Base-by-base conservation (phyloP, 2,329 filamentous ascomycete species). In the Lasiodiplodia sp. region DNA sequence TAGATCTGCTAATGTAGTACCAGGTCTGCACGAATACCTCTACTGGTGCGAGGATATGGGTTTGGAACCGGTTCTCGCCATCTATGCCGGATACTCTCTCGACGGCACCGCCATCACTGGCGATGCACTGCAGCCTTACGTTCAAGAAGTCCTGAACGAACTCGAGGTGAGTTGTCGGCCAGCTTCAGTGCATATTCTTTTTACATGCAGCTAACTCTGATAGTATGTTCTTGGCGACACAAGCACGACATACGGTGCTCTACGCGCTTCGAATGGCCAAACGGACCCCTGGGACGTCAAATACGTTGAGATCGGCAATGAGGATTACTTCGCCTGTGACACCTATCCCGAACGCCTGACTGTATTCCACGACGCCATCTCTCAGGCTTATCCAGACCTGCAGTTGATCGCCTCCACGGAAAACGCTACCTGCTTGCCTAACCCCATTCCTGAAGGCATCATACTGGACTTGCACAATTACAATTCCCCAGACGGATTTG, bases 261-360 rank as follows among this genome's bases (percentile, higher is more conserved):
- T 84, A 7, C 87, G 89, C n/a, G 88, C 87, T 7, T 78, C 84
- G 52, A 82, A 89, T 2, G 89, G 89, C 4, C 86, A 90, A 72
- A 84, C 87, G 0, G 82, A 88, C 69, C 89, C 89, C 0, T 91
- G 87, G 79, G 80, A 76, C 37, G 82, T 92, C 62, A 81, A 85
- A 12, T 89, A 86, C 72, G 86, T 91, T 66, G 89, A 91, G 77
- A 79, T 91, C 53, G 89, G 90, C 69, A 91, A 92, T 75, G 89
- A 92, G 75, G 89, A 92, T 72, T 87, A 86, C 81, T 83, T 90
- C 5, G 82, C 73, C 71, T 74, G 66, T 55, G 74, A 67, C 56
- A 80, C 72, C 73, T 74, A 28, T 73, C 82, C 83, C 64, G 83
- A 86, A 69, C 85, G 89, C 4, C 89, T 90, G 75, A 81, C 83